phyloP scores from a whole-genome alignment of 495 filamentous ascomycete species.

The Xylaria curta region DNA sequence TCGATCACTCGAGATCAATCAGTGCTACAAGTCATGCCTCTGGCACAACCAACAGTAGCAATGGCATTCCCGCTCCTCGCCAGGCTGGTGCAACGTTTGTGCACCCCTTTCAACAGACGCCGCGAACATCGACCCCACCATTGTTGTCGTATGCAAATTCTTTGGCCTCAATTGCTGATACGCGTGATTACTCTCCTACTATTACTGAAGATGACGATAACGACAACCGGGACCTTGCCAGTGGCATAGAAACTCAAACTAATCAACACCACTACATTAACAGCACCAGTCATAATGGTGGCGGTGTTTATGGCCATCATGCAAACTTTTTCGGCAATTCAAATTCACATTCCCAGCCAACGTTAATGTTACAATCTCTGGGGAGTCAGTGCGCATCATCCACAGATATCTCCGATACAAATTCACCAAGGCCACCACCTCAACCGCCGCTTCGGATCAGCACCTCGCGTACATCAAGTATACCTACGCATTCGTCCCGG shows the following conservation, averaged over 20 bases:
- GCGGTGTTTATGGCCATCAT: not conserved
- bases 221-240: slow-evolving; percentile 33
- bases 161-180: slow-evolving; percentile 52
- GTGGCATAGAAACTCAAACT: slow-evolving; percentile 27
- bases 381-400: slow-evolving; percentile 53
- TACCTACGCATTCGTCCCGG: slow-evolving; percentile 43
- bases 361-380: slow-evolving; percentile 38
- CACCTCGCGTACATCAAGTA: slow-evolving; percentile 44
- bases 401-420: slow-evolving; percentile 39
- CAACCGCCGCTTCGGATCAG: slow-evolving; percentile 51
- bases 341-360: slow-evolving; percentile 38
- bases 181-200: slow-evolving; percentile 50
- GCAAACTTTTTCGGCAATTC: slow-evolving; percentile 29
- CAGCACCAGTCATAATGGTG: slow-evolving; percentile 22
- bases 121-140: slow-evolving; percentile 62
- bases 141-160: slow-evolving; percentile 59
- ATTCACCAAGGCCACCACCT: slow-evolving; percentile 34
- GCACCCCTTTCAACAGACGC: slow-evolving; percentile 64
- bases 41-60: slow-evolving; percentile 46
- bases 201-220: slow-evolving; percentile 60
- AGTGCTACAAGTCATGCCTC: slow-evolving; percentile 58
- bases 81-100: slow-evolving; percentile 55
- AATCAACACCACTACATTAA: slow-evolving; percentile 21
- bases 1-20: slow-evolving; percentile 58
- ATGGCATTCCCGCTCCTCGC: slow-evolving; percentile 30